Conservation (phyloP, 179 eudicot genomes). For the Beta lomatogona region DNA sequence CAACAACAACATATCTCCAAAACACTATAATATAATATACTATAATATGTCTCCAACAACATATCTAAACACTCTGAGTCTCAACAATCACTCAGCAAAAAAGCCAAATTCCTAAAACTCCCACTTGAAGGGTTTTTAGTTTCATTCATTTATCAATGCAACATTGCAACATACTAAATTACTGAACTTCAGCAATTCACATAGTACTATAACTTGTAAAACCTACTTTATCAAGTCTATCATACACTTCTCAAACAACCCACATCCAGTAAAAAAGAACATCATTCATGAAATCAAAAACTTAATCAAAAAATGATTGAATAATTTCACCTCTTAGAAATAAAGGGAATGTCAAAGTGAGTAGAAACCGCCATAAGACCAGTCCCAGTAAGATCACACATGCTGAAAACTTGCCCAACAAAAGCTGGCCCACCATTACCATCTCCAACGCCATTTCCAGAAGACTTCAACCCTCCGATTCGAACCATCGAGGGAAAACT, state of each 20-base stretch:
- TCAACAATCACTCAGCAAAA: not conserved
- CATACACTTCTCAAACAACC: no score
- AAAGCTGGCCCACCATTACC: conserved; percentile 71
- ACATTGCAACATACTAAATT: not conserved
- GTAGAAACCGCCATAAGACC: conserved; percentile 92
- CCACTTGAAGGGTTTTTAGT: not conserved
- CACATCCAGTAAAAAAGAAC: no score
- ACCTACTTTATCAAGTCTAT: no score
- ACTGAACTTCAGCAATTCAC: not conserved
- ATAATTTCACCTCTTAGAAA: conserved; percentile 60
- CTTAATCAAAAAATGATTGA: not conserved
- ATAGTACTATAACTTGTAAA: no score
- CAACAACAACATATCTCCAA: no score
- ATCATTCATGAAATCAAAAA: not conserved
- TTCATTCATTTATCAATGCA: not conserved
- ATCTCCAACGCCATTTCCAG: conserved; percentile 47
- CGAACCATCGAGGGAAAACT: conserved; percentile 57
- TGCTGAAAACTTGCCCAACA: conserved; percentile 90
- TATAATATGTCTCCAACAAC: not conserved
- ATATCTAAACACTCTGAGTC: not conserved
- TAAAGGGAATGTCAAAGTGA: conserved; percentile 76
- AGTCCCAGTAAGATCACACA: conserved; percentile 93
- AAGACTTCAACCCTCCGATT: conserved; percentile 47
- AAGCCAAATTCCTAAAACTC: not conserved
- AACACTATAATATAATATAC: no score